Percentiles rank a stretch among this genome's conserved stretches.
These are phyloP conservation scores for Puya raimondii DNA, from an alignment of 176 grass and related monocot genomes.

Conservation along the genomic window DNA sequence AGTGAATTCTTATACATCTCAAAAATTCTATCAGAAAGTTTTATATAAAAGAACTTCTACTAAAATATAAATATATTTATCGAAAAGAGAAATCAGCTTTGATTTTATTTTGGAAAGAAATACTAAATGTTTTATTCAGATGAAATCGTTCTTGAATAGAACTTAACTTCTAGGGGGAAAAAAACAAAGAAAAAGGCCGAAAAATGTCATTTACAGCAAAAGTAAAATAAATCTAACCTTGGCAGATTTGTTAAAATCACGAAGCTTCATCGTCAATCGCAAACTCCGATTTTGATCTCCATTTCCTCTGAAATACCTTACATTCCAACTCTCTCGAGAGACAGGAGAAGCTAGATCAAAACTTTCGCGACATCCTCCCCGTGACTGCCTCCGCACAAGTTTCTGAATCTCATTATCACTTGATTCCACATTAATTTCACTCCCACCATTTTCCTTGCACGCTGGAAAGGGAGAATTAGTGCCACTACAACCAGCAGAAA, in stretches of 20 bases:
- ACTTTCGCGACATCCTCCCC: slow-evolving; percentile 43
- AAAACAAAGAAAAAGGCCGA: neutral
- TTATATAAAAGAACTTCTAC: no score
- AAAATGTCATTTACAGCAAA: neutral
- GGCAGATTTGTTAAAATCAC: slow-evolving; percentile 82
- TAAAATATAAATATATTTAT: no score
- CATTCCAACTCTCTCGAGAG: slow-evolving; percentile 54
- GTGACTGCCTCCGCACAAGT: slow-evolving; percentile 32
- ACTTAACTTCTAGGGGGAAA: neutral
- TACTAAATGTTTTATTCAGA: neutral
- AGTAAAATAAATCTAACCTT: slow-evolving; percentile 42
- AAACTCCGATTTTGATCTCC: slow-evolving; percentile 49
- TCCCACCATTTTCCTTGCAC: slow-evolving; percentile 14
- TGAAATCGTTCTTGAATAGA: neutral
- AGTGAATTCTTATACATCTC: no score
- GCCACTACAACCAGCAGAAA: slow-evolving; percentile 1
- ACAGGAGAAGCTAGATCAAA: slow-evolving; percentile 47
- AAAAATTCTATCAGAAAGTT: no score
- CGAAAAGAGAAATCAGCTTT: neutral
- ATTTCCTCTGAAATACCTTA: slow-evolving; percentile 46
- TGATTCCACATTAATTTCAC: slow-evolving; percentile 33
- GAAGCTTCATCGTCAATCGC: slow-evolving; percentile 75
- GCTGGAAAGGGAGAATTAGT: slow-evolving; percentile 11
- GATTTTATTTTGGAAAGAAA: neutral
- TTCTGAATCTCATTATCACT: slow-evolving; percentile 40